Evolutionary conservation across 768 basidiomycete genomes (phyloP), one percentile per base, ranked within the genome.

Genomic region (Termitomyces titanicus): DNA sequence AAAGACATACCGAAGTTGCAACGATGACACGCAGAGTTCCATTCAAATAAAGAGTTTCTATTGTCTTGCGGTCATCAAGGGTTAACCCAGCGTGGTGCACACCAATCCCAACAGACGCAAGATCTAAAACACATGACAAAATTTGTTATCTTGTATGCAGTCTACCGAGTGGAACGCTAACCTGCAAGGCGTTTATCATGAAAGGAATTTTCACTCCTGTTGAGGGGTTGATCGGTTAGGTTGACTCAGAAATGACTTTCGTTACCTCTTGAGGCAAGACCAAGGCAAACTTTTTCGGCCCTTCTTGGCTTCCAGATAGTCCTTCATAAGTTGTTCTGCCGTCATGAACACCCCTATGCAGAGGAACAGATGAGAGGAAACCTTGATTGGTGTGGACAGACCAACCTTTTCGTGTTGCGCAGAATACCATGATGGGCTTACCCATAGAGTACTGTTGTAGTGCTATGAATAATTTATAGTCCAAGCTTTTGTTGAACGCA

Each of bases 31-130:
- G 80, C 25, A 97, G 69, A 0, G 71, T 61, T 57, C 84, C 86
- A 47, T 78, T 79, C 33, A 86, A 60, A 64, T 85, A 99, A 10
- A 90, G 71, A 12, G 83, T 78, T 68, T 99, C 96, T 17, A 85
- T 85, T 0, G 77, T 65, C 47, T 79, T 79, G 37, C 94, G 81
- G 64, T 98, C 95, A 24, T 86, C 80, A 40, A 82, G 66, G 12
- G 74, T 79, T 48, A 98, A 70, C 2, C 96, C 96, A 5, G 94
- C 96, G 65, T 98, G 95, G 66, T 99, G 96, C 7, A 93, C 81
- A 11, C 92, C 94, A 46, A 98, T 84, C 1, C 96, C 97, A 51
- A 68, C 70, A 1, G 73, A 67, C n/a, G 84, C 85, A 31, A 95
- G 75, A 29, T 78, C 89, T 86, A 60, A 20, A 10, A 57, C 9